Evolutionary conservation across 2,329 filamentous ascomycete genomes (phyloP).

Genomic region (Fusarium duplospermum): DNA sequence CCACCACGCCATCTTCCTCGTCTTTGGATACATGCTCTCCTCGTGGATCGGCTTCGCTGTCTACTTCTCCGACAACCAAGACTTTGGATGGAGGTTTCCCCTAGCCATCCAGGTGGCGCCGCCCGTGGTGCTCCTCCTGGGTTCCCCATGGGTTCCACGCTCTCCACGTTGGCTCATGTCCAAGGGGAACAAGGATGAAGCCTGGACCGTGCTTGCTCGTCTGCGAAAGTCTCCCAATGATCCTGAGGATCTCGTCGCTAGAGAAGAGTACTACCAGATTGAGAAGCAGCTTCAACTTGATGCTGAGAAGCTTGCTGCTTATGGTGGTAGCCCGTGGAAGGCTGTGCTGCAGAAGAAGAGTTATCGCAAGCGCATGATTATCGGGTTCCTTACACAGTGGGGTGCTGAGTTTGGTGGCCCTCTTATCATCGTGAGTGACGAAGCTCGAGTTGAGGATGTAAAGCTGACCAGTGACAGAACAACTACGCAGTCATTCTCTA

Average conservation of each 20-base stretch:
- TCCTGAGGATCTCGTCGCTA: conserved; percentile 54
- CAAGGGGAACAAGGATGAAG: conserved; percentile 58
- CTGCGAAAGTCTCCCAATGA: conserved; percentile 46
- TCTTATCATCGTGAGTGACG: conserved; percentile 58
- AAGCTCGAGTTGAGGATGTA: accelerated
- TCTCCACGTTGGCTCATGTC: conserved; percentile 63
- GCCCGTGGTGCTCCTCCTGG: conserved; percentile 51
- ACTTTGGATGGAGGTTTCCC: conserved; percentile 57
- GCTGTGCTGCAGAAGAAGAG: conserved; percentile 59
- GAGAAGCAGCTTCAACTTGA: conserved; percentile 59
- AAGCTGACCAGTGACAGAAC: conserved; percentile 48
- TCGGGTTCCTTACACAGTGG: conserved; percentile 65
- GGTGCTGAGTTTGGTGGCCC: conserved; percentile 64
- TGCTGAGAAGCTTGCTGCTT: conserved; percentile 52
- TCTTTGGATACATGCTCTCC: conserved; percentile 59
- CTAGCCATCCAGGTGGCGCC: conserved; percentile 56
- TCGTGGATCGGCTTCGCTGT: conserved; percentile 53
- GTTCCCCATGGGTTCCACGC: conserved; percentile 49
- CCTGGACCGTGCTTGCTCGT: conserved; percentile 54
- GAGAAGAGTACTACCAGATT: conserved; percentile 60
- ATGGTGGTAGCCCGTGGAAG: conserved; percentile 55
- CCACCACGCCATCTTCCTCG: conserved; percentile 60
- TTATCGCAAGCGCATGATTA: conserved; percentile 62
- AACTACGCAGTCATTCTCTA: conserved; percentile 55
- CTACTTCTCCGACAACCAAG: conserved; percentile 46